Evolutionary conservation across 768 basidiomycete genomes (phyloP).

Genomic region (Auricularia sp.): DNA sequence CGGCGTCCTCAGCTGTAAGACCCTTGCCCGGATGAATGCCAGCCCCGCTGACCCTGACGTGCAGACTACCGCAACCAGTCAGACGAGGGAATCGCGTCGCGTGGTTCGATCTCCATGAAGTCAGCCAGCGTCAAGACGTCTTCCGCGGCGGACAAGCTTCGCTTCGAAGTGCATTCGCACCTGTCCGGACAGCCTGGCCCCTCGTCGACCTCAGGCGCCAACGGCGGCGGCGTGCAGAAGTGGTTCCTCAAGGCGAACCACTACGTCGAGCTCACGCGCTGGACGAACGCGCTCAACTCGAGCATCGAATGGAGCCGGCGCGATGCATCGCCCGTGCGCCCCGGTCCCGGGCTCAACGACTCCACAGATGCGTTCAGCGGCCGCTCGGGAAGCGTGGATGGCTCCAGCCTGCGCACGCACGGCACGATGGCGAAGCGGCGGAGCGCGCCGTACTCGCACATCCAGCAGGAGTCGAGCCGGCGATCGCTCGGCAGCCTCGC

Average conservation of each 20-base stretch:
- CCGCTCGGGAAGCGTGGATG: conserved; percentile 9
- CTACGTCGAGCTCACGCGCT: conserved; percentile 79
- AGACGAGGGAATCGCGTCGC: conserved; percentile 74
- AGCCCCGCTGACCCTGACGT: conserved; percentile 6
- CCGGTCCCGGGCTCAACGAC: conserved; percentile 8
- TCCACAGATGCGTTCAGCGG: conserved; percentile 28
- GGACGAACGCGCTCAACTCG: conserved; percentile 66
- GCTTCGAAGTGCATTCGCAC: conserved; percentile 67
- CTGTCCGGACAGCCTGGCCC: conserved; percentile 31
- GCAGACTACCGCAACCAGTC: conserved; percentile 78
- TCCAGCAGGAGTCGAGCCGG: background rate
- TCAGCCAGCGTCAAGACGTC: conserved; percentile 55
- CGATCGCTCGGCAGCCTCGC: background rate
- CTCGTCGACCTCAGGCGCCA: conserved; percentile 13
- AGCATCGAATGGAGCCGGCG: conserved; percentile 62
- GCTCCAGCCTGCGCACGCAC: conserved; percentile 10
- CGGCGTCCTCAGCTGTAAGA: conserved; percentile 68
- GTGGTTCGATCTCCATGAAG: conserved; percentile 84
- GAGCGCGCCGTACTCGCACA: background rate
- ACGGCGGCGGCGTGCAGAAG: conserved; percentile 37
- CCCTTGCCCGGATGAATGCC: background rate
- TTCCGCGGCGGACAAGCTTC: conserved; percentile 42
- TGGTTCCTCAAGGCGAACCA: conserved; percentile 83
- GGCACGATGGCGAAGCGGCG: background rate
- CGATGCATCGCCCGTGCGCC: conserved; percentile 19